phyloP scores from a whole-genome alignment of 345 rosid species.

The Excoecaria agallocha region DNA sequence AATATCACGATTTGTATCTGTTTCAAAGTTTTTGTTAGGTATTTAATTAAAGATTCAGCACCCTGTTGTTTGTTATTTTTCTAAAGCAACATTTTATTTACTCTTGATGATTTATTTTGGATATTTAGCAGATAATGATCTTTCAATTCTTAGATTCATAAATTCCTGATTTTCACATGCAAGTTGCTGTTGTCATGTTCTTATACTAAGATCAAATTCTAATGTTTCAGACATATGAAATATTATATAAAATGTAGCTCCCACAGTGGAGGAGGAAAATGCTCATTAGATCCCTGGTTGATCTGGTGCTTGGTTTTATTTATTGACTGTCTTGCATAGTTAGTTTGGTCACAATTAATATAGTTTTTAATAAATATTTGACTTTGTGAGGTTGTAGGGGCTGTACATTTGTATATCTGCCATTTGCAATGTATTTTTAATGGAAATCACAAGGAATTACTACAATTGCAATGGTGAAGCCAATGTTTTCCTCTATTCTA shows the following conservation, averaged over 20 bases:
- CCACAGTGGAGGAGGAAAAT: not conserved
- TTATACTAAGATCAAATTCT: not conserved
- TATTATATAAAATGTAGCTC: not conserved
- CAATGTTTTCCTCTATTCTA: not conserved
- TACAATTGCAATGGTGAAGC: not conserved
- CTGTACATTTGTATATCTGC: not conserved
- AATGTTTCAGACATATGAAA: not conserved
- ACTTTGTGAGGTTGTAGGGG: not conserved
- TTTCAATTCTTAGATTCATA: not conserved
- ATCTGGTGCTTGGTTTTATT: not conserved
- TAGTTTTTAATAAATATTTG: not conserved
- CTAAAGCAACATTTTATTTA: not conserved
- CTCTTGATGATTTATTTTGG: not conserved
- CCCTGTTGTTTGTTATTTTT: not conserved
- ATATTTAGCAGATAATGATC: not conserved
- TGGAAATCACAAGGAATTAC: not conserved
- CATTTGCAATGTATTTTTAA: not conserved
- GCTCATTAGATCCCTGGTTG: not conserved
- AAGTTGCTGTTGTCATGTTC: not conserved
- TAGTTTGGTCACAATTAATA: not conserved
- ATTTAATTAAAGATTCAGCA: not conserved
- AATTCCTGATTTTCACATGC: not conserved
- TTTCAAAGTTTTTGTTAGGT: not conserved
- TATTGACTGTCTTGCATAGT: not conserved
- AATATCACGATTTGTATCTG: not conserved